Conservation (phyloP, 345 rosid species). For the Hibiscus trionum region DNA sequence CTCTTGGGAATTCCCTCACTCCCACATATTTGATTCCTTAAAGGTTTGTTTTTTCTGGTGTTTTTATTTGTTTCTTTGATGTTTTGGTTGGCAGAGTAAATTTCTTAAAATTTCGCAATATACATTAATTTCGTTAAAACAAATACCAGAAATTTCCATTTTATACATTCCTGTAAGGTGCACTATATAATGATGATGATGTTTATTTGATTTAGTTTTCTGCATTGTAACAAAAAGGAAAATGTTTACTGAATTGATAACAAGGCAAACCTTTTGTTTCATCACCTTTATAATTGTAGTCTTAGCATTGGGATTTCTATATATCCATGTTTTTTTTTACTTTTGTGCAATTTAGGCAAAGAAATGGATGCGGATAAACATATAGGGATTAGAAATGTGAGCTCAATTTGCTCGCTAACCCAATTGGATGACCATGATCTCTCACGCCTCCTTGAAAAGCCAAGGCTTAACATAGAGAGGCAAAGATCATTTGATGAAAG, state of each 20-base stretch:
- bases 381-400: not conserved
- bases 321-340: not conserved
- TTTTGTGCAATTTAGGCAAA: not conserved
- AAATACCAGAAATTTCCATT: too few relatives aligned
- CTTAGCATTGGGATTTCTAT: not conserved
- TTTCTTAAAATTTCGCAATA: too few relatives aligned
- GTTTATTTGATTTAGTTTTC: not conserved
- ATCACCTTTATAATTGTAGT: not conserved
- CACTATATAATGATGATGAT: not conserved
- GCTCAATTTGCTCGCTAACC: not conserved
- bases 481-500: conserved; percentile 5
- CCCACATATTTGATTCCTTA: conserved; percentile 6
- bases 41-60: conserved; percentile 18
- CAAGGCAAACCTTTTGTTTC: not conserved
- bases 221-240: not conserved
- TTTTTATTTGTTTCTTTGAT: not conserved
- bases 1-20: conserved; percentile 9
- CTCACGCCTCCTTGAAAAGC: not conserved
- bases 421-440: not conserved
- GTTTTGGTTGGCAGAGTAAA: not conserved
- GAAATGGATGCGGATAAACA: not conserved
- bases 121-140: too few relatives aligned
- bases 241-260: not conserved
- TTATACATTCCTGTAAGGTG: not conserved
- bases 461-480: not conserved